Evolutionary conservation across 441 rosid genomes (phyloP), one percentile per base, ranked within the genome.

Genomic region (Syzygium malaccense): DNA sequence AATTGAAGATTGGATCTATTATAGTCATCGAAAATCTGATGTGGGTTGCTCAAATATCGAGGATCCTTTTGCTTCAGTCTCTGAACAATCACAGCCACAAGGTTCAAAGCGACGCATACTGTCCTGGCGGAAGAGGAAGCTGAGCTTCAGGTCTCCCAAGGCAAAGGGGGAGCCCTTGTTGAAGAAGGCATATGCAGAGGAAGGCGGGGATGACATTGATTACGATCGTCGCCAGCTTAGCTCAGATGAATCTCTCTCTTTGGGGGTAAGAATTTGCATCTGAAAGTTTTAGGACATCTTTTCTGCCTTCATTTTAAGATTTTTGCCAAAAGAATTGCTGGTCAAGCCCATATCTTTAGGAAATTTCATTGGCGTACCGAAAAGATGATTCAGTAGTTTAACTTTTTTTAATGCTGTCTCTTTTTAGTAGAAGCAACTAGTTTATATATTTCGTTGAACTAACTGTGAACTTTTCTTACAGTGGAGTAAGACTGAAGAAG

Each of bases 201-300:
- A 97, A 79, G 99, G 99, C 6, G 99, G 99, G 49, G 99, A 97
- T 93, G 99, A 97, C 90, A 97, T 97, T 86, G 99, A 97, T 93
- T 95, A 90, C 92, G 97, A 95, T 91, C 97, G 99, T 26, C 93
- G 99, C 68, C 99, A 97, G 88, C 97, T 97, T 60, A 94, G 95
- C 89, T 95, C 97, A 28, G 99, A 97, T 89, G 98, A 94, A 89
- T 91, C 95, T 80, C 91, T 88, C 91, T 89, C 93, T 88, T 93
- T 92, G 41, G 95, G 95, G 92, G 98, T 95, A 94, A 91, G 91
- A 66, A 89, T 85, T 33, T 60, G 80, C 51, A 37, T 62, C 85
- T 32, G 19, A 55, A 20, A 49, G 20, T 87, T 86, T 87, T 90
- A 15, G 64, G 41, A 64, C 58, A 18, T 56, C 26, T 86, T 45